Base-by-base conservation (phyloP, 1,284 basidiomycete species). In the Trametes versicolor region DNA sequence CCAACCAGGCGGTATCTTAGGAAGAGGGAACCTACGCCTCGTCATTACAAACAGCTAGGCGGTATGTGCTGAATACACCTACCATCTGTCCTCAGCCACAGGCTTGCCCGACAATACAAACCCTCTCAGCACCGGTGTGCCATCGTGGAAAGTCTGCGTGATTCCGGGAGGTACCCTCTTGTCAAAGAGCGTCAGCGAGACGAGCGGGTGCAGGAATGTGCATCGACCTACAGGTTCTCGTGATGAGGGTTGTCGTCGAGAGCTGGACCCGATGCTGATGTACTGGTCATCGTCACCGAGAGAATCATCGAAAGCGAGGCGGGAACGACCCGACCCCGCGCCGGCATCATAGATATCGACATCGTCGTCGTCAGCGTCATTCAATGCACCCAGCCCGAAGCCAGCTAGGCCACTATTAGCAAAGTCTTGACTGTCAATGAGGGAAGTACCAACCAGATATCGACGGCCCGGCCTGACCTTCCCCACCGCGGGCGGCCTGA, bases 321-420 rank as follows among this genome's bases (percentile, higher is more conserved):
- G 82, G 67, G 80, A 85, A 66, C 81, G 81, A n/a, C 79, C 77
- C 6, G 41, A 76, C 47, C 48, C 77, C 62, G 50, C 69, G 57
- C 78, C 73, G 66, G 60, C 78, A 70, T 93, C 91, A 72, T 97
- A 97, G 0, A 96, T 84, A 72, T 96, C 95, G 29, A 95, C 70
- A 71, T 97, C 95, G 72, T 97, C 95, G 60, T 97, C 94, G 51
- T 96, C 95, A 0, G 91, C 92, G 61, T 94, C 92, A 72, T 96
- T 95, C 48, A 94, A 77, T 1, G 91, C 93, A n/a, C 93, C 93
- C 5, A 96, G 80, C 29, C 94, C 94, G 72, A 95, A 95, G 0
- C 93, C 93, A 72, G 89, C 92, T 93, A 69, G 37, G 27, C 2
- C 13, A 48, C 51, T 56, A 4, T 63, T 6, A 50, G 47, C 27